Evolutionary conservation across 2,329 filamentous ascomycete genomes (phyloP), one percentile per base, ranked within the genome.

Genomic region (Hyphodiscus sp.): DNA sequence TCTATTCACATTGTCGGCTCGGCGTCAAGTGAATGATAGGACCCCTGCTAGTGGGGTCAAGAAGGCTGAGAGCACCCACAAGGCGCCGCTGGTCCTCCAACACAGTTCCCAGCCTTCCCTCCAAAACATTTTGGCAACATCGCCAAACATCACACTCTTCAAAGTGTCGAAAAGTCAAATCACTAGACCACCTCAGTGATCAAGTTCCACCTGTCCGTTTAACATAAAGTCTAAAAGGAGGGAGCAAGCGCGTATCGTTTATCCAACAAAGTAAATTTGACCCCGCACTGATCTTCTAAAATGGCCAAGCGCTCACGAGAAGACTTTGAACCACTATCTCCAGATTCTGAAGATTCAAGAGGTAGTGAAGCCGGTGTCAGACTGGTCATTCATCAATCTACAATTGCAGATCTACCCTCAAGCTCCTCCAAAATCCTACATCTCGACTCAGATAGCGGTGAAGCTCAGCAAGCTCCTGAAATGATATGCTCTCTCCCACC

Each of bases 401-500:
- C 45, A 48, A 4, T 15, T 16, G 15, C 26, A 41, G 15, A 38
- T 18, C 47, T 47, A 7, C 47, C 54, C 15, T 49, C 54, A 30
- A 67, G 67, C 45, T 68, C 67, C 49, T 67, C 76, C 52, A 89
- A 88, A 67, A 74, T 85, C 58, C 67, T 75, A 56, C 81, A 84
- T 61, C 71, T 89, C 57, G 84, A 87, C 59, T 70, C 87, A 52
- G 83, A 86, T 33, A 61, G 55, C 59, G 58, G 62, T 61, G 63
- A 65, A 53, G 52, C 50, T 41, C 23, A 44, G 41, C 23, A 53
- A 50, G 23, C 29, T 63, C n/a, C 67, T 20, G 63, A 70, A 45
- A 95, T 96, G 81, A 82, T 76, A 70, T 97, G 92, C 73, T 82
- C 81, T 19, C 76, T 97, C 20, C 89, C 91, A 50, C 89, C 89